These are phyloP conservation scores for Phytophthora pluvialis DNA, from an alignment of 352 stramenopile species.

Conservation along the genomic window DNA sequence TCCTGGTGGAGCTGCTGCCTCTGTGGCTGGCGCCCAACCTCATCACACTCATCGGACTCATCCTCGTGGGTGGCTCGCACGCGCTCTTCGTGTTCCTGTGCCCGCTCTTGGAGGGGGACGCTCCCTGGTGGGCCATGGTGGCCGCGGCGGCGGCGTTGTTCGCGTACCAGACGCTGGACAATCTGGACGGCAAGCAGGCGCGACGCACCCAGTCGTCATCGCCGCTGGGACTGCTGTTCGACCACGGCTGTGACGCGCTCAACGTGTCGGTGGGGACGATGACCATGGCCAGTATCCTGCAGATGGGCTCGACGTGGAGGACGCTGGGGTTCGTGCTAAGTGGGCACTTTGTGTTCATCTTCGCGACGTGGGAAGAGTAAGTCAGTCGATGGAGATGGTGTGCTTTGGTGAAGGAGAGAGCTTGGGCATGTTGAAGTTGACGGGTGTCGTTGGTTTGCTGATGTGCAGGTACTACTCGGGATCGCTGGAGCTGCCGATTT, in stretches of 20 bases:
- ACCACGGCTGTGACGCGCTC: slow-evolving; percentile 85
- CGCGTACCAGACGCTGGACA: slow-evolving; percentile 86
- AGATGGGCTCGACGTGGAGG: slow-evolving; percentile 84
- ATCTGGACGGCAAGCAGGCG: slow-evolving; percentile 87
- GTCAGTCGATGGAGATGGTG: slow-evolving; percentile 20
- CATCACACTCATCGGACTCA: slow-evolving; percentile 78
- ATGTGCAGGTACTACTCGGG: slow-evolving; percentile 92
- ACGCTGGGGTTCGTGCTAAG: slow-evolving; percentile 77
- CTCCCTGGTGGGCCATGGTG: slow-evolving; percentile 74
- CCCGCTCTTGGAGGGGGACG: slow-evolving; percentile 74
- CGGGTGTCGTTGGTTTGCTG: slow-evolving; percentile 2
- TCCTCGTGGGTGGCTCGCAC: slow-evolving; percentile 71
- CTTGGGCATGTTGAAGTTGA: slow-evolving; percentile 8
- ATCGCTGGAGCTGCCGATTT: slow-evolving; percentile 93
- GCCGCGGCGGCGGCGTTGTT: slow-evolving; percentile 68
- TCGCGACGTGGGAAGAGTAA: slow-evolving; percentile 89
- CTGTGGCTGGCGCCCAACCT: slow-evolving; percentile 86
- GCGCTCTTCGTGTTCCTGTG: slow-evolving; percentile 72
- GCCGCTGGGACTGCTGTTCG: slow-evolving; percentile 82
- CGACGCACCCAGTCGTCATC: slow-evolving; percentile 81
- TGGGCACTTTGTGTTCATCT: slow-evolving; percentile 84
- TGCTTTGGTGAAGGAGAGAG: neutral
- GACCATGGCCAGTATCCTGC: slow-evolving; percentile 81
- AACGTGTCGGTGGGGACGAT: slow-evolving; percentile 86
- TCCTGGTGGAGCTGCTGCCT: slow-evolving; percentile 73